Conservation (phyloP, 2,329 filamentous ascomycete species). For the Chaetomiaceae sp. region DNA sequence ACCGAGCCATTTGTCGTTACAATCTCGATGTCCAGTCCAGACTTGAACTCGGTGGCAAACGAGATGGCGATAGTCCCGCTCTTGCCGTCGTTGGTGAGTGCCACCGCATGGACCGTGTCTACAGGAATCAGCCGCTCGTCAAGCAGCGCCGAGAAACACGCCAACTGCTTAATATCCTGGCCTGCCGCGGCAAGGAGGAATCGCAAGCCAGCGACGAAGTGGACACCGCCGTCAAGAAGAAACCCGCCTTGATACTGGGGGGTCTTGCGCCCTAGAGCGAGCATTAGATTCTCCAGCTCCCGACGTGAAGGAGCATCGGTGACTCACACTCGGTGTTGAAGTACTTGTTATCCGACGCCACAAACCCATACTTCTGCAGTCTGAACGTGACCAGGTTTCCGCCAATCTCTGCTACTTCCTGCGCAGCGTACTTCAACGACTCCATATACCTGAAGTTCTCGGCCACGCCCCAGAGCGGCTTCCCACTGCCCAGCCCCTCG, state of each 20-base stretch:
- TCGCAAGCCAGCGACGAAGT: constrained; percentile 62
- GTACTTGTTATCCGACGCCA: constrained; percentile 44
- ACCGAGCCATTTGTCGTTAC: constrained; percentile 31
- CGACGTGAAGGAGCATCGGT: neutral
- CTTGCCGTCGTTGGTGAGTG: constrained; percentile 27
- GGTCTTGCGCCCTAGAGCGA: constrained; percentile 63
- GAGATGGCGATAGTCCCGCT: constrained; percentile 28
- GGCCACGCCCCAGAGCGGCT: constrained; percentile 55
- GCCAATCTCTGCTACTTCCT: constrained; percentile 26
- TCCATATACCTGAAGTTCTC: constrained; percentile 67
- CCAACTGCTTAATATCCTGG: constrained; percentile 44
- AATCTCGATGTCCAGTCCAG: constrained; percentile 26
- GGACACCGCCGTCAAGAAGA: constrained; percentile 70
- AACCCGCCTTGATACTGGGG: constrained; percentile 73
- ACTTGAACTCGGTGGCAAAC: constrained; percentile 33
- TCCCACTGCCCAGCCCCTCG: constrained; percentile 5
- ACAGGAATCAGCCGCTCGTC: constrained; percentile 58
- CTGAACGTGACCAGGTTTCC: constrained; percentile 34
- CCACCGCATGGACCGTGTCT: constrained; percentile 60
- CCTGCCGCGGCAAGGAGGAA: constrained; percentile 49
- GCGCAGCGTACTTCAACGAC: constrained; percentile 24
- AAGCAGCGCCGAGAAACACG: constrained; percentile 52
- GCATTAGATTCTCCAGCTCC: too few relatives aligned
- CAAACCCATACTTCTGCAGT: constrained; percentile 40
- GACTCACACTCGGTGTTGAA: constrained; percentile 44